These are phyloP conservation scores for Penicillium canariense DNA, from an alignment of 495 filamentous ascomycete species.

Conservation along the genomic window DNA sequence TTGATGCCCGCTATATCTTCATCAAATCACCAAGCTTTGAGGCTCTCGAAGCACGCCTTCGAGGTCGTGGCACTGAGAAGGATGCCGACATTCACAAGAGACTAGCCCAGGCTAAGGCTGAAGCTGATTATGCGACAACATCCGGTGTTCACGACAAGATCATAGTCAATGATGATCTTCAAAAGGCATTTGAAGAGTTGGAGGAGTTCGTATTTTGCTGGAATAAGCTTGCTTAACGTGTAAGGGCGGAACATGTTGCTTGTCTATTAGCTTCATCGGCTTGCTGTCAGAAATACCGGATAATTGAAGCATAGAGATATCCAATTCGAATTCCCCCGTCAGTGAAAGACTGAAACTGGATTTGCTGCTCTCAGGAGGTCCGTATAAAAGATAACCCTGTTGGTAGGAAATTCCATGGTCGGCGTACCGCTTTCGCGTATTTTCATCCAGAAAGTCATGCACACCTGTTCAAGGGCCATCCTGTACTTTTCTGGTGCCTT, in stretches of 20 bases:
- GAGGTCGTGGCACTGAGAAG: conserved; percentile 72
- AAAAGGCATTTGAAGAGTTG: no score
- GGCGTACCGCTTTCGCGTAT: conserved; percentile 66
- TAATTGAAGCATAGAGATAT: conserved; percentile 55
- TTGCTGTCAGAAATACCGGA: conserved; percentile 30
- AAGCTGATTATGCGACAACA: conserved; percentile 73
- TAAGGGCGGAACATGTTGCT: no score
- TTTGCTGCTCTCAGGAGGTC: conserved; percentile 39
- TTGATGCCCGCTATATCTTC: conserved; percentile 77
- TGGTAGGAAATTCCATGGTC: conserved; percentile 50
- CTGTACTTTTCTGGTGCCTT: no score
- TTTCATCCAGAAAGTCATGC: conserved; percentile 73
- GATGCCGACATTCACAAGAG: conserved; percentile 70
- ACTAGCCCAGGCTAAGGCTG: conserved; percentile 66
- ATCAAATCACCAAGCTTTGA: conserved; percentile 69
- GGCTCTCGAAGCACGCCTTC: conserved; percentile 66
- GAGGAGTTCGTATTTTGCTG: no score
- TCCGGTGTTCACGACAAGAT: conserved; percentile 71
- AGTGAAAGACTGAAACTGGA: conserved; percentile 50
- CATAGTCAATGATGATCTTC: conserved; percentile 81
- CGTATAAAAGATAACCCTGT: conserved; percentile 35
- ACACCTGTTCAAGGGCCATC: conserved; percentile 64
- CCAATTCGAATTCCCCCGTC: conserved; percentile 58
- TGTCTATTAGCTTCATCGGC: conserved; percentile 39
- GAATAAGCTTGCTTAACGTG: no score